These are phyloP conservation scores for Metarhizium sp. DNA, from an alignment of 2,329 filamentous ascomycete species.

Conservation along the genomic window DNA sequence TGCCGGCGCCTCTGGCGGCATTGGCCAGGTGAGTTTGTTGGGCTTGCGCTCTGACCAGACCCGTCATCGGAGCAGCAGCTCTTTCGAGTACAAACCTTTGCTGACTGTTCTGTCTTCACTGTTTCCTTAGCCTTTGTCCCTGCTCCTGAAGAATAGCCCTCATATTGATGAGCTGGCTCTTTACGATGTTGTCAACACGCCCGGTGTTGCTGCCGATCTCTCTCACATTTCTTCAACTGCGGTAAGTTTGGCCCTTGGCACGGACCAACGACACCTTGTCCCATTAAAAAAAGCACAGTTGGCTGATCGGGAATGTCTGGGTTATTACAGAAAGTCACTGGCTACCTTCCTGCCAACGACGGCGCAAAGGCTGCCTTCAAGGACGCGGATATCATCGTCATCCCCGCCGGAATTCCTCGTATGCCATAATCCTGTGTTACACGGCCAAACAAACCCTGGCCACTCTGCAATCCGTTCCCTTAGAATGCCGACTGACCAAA, in stretches of 20 bases:
- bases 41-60: background rate
- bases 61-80: background rate
- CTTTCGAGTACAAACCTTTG: constrained; percentile 11
- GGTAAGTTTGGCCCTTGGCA: constrained; percentile 31
- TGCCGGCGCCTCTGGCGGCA: constrained; percentile 94
- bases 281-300: background rate
- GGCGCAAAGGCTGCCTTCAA: constrained; percentile 84
- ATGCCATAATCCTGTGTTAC: constrained; percentile 25
- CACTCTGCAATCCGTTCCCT: background rate
- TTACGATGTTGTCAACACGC: constrained; percentile 99
- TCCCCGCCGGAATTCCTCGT: constrained; percentile 97
- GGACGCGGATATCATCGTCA: constrained; percentile 91
- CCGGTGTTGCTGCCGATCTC: constrained; percentile 89
- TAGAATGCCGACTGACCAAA: background rate
- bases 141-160: constrained; percentile 86
- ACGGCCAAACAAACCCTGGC: background rate
- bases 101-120: constrained; percentile 4
- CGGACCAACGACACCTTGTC: constrained; percentile 2
- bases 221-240: constrained; percentile 94
- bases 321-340: constrained; percentile 61
- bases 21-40: constrained; percentile 69
- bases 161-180: constrained; percentile 87
- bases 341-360: constrained; percentile 78
- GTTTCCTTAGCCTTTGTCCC: constrained; percentile 69
- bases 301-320: background rate